Evolutionary conservation across 2,329 filamentous ascomycete genomes (phyloP).

Genomic region (Fusarium napiforme): DNA sequence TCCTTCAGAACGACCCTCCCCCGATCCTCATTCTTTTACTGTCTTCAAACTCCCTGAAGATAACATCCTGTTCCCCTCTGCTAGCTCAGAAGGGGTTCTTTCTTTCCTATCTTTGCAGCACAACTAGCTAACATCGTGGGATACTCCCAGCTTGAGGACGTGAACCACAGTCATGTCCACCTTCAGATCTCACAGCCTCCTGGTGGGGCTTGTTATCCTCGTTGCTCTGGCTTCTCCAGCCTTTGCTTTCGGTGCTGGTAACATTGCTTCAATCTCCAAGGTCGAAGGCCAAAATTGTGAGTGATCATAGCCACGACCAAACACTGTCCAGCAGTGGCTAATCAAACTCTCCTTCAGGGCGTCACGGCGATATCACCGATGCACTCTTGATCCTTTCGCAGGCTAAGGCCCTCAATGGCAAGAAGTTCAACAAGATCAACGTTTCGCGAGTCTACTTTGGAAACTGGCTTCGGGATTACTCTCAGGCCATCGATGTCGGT

Average conservation of each 20-base stretch:
- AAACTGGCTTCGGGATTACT: conserved; percentile 95
- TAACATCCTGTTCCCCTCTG: conserved; percentile 21
- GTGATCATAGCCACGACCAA: conserved; percentile 41
- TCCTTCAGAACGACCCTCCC: conserved; percentile 2
- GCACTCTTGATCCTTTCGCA: conserved; percentile 78
- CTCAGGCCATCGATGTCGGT: conserved; percentile 91
- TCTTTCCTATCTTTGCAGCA: conserved; percentile 8
- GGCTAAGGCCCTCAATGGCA: conserved; percentile 64
- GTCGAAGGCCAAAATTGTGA: conserved; percentile 85
- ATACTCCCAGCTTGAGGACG: conserved; percentile 34
- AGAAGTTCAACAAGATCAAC: conserved; percentile 89
- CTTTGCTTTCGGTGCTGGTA: conserved; percentile 86
- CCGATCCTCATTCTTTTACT: not conserved
- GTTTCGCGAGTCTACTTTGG: conserved; percentile 95
- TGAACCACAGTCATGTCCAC: conserved; percentile 56
- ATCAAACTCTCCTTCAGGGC: conserved; percentile 61
- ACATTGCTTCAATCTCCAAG: conserved; percentile 83
- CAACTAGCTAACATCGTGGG: conserved; percentile 17
- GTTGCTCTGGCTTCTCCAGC: conserved; percentile 74
- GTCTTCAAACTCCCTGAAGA: not conserved
- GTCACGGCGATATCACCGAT: conserved; percentile 94
- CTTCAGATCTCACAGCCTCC: conserved; percentile 60
- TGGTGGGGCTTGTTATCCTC: conserved; percentile 69
- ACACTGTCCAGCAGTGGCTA: conserved; percentile 2
- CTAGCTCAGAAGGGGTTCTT: conserved; percentile 37